Percentiles rank a stretch among this genome's conserved stretches.
Conservation (phyloP, 1,284 basidiomycete genomes). For the Vanrija sp. region DNA sequence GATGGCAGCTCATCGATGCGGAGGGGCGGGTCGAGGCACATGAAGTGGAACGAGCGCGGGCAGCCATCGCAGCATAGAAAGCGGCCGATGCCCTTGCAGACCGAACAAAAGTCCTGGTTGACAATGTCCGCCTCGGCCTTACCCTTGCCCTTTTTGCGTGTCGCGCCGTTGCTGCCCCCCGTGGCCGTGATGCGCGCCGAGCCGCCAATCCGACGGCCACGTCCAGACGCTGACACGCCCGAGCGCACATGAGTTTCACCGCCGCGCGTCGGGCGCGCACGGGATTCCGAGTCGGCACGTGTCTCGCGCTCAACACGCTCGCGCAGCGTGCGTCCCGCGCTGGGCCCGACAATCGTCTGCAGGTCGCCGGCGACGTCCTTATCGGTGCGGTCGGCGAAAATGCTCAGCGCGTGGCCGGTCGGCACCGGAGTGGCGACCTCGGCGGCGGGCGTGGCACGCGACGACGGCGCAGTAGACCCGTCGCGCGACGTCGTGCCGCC, state of each 20-base stretch:
- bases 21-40: constrained; percentile 93
- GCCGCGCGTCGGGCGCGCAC: constrained; percentile 20
- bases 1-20: constrained; percentile 78
- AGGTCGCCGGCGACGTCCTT: constrained; percentile 19
- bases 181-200: constrained; percentile 7
- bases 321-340: constrained; percentile 2
- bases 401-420: constrained; percentile 21
- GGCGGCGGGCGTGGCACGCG: constrained; percentile 10
- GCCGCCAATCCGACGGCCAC: constrained; percentile 40
- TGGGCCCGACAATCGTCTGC: constrained; percentile 16
- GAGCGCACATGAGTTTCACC: constrained; percentile 26
- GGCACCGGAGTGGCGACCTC: neutral
- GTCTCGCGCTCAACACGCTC: constrained; percentile 5
- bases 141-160: constrained; percentile 29
- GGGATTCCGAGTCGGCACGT: constrained; percentile 19
- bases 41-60: constrained; percentile 90
- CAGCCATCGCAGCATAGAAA: constrained; percentile 96
- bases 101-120: constrained; percentile 93
- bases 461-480: constrained; percentile 13
- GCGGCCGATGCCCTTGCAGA: constrained; percentile 70
- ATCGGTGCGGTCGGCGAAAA: constrained; percentile 27
- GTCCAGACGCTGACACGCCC: constrained; percentile 38
- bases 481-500: constrained; percentile 10
- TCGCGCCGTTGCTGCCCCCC: constrained; percentile 4
- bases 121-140: constrained; percentile 28